These are phyloP conservation scores for Triglochin maritima DNA, from an alignment of 106 monocot genomes.

Conservation along the genomic window DNA sequence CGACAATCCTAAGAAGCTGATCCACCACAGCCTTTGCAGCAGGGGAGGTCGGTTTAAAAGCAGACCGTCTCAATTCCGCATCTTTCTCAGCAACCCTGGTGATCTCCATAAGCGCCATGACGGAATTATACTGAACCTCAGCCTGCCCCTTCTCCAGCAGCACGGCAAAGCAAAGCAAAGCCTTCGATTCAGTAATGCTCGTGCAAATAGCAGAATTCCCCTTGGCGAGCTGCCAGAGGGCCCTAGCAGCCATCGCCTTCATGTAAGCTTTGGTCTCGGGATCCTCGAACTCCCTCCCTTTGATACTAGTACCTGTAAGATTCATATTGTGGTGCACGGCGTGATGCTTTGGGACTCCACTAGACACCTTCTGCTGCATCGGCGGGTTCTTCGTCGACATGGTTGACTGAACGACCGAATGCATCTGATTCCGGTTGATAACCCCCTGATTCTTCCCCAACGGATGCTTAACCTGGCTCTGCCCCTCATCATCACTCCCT, in stretches of 20 bases:
- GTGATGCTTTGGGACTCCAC: not conserved
- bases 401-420: slow-evolving; percentile 32
- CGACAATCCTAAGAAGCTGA: slow-evolving; percentile 58
- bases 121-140: slow-evolving; percentile 75
- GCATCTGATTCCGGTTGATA: slow-evolving; percentile 30
- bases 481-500: slow-evolving; percentile 1
- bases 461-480: slow-evolving; percentile 8
- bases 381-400: slow-evolving; percentile 23
- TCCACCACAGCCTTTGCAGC: slow-evolving; percentile 79
- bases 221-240: slow-evolving; percentile 52
- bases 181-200: slow-evolving; percentile 86
- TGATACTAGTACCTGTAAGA: slow-evolving; percentile 29
- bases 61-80: slow-evolving; percentile 56
- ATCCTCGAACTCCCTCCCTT: slow-evolving; percentile 57
- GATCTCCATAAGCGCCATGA: slow-evolving; percentile 87
- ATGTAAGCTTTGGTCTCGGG: slow-evolving; percentile 49
- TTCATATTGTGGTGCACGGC: slow-evolving; percentile 10
- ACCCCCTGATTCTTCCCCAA: slow-evolving; percentile 3
- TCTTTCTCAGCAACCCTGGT: slow-evolving; percentile 58
- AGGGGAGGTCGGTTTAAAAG: slow-evolving; percentile 86
- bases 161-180: slow-evolving; percentile 81
- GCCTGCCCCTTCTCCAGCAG: slow-evolving; percentile 71
- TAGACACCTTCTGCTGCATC: not conserved
- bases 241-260: slow-evolving; percentile 67
- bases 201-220: slow-evolving; percentile 64